A percentile compares a stretch with the other conserved stretches of the same genome.
These are phyloP conservation scores for Deuterostichococcus epilithicus DNA, from an alignment of 139 green algal genomes.

Conservation along the genomic window DNA sequence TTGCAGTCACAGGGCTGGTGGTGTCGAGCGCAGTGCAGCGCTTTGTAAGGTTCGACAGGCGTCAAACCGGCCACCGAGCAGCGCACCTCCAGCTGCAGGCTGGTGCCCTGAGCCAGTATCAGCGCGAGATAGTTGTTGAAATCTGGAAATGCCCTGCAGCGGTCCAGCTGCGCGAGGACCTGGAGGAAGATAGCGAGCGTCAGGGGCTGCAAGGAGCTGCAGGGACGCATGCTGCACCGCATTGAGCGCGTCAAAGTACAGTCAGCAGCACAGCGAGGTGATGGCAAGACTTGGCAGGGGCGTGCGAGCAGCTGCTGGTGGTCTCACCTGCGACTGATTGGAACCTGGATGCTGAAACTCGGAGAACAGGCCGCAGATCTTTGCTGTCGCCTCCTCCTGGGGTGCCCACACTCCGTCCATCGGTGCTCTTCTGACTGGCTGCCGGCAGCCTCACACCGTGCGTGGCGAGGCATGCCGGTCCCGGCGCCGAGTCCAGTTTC, in stretches of 20 bases:
- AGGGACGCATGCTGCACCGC: neutral
- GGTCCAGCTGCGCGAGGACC: constrained; percentile 83
- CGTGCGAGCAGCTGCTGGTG: neutral
- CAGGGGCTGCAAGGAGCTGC: neutral
- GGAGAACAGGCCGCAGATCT: constrained; percentile 72
- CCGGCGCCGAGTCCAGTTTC: too few species aligned
- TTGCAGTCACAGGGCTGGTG: neutral
- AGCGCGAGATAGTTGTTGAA: constrained; percentile 95
- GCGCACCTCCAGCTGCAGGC: constrained; percentile 61
- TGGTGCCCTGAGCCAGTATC: constrained; percentile 73
- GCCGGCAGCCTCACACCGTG: too few species aligned
- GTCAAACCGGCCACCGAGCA: neutral
- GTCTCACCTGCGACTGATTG: constrained; percentile 70
- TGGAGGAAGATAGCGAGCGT: constrained; percentile 30
- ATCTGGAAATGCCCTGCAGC: constrained; percentile 72
- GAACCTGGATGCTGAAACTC: constrained; percentile 77
- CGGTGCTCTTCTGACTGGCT: too few species aligned
- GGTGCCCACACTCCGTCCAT: constrained; percentile 47
- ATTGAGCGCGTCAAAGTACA: neutral
- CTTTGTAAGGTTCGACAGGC: neutral
- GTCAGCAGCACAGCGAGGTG: neutral
- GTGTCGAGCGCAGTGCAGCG: neutral
- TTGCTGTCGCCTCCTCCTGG: constrained; percentile 55
- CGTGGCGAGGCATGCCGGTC: too few species aligned
- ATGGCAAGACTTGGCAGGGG: neutral